Conservation (phyloP, 2,329 filamentous ascomycete genomes). For the Xylariaceae sp. region DNA sequence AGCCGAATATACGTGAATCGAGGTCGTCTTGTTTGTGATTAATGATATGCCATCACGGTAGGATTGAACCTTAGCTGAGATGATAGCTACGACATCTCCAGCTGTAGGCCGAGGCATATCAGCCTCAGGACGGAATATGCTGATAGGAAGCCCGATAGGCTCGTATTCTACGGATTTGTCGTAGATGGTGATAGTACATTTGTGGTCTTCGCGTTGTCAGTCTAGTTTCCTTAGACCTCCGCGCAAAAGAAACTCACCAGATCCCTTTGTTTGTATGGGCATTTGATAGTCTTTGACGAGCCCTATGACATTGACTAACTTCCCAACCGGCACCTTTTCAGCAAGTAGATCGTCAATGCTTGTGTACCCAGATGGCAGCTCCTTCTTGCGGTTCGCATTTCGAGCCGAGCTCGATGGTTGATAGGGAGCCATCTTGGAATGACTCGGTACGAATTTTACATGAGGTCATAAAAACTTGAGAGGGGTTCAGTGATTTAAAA, state of each 20-base stretch:
- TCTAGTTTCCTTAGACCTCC: slow-evolving; percentile 5
- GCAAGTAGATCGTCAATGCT: slow-evolving; percentile 52
- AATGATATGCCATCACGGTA: slow-evolving; percentile 47
- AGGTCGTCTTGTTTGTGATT: slow-evolving; percentile 49
- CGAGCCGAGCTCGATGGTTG: slow-evolving; percentile 26
- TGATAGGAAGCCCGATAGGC: slow-evolving; percentile 52
- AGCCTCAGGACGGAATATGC: slow-evolving; percentile 63
- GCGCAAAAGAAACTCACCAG: slow-evolving; percentile 49
- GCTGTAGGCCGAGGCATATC: slow-evolving; percentile 55
- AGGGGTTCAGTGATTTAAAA: background rate
- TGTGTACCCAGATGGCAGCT: slow-evolving; percentile 46
- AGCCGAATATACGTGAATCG: slow-evolving; percentile 52
- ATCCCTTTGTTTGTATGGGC: slow-evolving; percentile 55
- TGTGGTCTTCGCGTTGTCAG: slow-evolving; percentile 55
- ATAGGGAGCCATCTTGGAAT: slow-evolving; percentile 26
- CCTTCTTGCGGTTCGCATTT: slow-evolving; percentile 9
- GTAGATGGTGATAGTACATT: slow-evolving; percentile 64
- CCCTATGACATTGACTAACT: slow-evolving; percentile 67
- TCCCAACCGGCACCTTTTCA: slow-evolving; percentile 37
- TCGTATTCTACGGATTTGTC: slow-evolving; percentile 61
- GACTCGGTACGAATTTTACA: background rate
- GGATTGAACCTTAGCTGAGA: slow-evolving; percentile 57
- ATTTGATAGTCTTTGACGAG: slow-evolving; percentile 69
- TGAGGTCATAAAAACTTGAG: background rate
- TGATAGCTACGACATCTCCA: slow-evolving; percentile 70